Conservation (phyloP, 305 asterid species). For the Rubia occidens region DNA sequence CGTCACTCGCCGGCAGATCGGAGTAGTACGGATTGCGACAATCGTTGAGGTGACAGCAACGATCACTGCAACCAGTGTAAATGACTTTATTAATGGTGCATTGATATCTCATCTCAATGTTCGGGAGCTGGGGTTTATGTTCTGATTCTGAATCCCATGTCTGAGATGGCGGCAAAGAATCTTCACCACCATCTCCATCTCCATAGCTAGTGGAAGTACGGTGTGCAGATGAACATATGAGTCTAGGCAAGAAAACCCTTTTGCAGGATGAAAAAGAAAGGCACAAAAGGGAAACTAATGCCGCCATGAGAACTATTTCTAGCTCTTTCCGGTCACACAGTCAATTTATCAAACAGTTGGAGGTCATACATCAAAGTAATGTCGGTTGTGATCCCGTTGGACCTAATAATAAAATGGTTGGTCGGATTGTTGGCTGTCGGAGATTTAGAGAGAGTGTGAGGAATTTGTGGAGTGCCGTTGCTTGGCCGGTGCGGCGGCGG, state of each 20-base stretch:
- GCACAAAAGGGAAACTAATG: background rate
- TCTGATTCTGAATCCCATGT: constrained; percentile 1
- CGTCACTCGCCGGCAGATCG: no score
- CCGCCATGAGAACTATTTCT: background rate
- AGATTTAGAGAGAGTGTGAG: background rate
- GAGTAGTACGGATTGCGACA: no score
- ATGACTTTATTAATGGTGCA: no score
- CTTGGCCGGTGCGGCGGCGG: background rate
- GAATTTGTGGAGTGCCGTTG: background rate
- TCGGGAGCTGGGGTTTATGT: constrained; percentile 43
- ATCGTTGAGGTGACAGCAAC: no score
- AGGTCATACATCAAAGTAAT: background rate
- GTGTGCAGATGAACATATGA: background rate
- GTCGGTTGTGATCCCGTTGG: background rate
- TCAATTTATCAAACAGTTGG: constrained; percentile 1
- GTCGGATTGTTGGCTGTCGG: background rate
- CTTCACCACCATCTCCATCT: background rate
- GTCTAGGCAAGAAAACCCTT: constrained; percentile 4
- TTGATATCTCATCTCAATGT: no score
- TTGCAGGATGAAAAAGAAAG: background rate
- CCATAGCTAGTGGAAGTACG: background rate
- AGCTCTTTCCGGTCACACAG: background rate
- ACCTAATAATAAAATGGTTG: background rate
- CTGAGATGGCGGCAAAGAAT: background rate
- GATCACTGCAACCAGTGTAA: no score